Conservation (phyloP, 2,329 filamentous ascomycete genomes). For the Trichoderma sp. region DNA sequence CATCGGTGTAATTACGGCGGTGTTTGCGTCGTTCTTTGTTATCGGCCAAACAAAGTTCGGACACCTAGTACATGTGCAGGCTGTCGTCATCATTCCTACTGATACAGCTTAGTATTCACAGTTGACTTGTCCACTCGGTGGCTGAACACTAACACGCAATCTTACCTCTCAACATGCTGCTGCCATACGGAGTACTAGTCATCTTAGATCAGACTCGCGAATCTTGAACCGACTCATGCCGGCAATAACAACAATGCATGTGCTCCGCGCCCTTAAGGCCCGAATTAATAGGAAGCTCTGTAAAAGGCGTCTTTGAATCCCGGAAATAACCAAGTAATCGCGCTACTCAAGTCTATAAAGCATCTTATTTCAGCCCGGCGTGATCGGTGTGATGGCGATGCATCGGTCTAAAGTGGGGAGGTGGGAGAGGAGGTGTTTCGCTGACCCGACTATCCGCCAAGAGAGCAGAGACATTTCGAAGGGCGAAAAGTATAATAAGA, state of each 20-base stretch:
- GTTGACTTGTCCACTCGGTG: not conserved
- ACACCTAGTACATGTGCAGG: not conserved
- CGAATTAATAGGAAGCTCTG: not conserved
- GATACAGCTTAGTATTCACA: not conserved
- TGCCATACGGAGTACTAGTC: not conserved
- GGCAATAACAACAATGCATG: not conserved
- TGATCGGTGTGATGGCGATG: conserved; percentile 9
- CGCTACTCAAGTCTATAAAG: not conserved
- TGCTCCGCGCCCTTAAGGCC: not conserved
- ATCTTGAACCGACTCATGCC: not conserved
- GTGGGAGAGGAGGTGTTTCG: not conserved
- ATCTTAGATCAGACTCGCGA: not conserved
- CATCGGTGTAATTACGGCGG: not conserved
- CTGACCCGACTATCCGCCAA: conserved; percentile 19
- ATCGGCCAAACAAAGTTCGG: not conserved
- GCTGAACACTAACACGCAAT: not conserved
- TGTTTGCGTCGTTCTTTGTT: not conserved
- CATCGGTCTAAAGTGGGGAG: conserved; percentile 6
- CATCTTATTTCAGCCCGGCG: not conserved
- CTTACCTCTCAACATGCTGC: not conserved
- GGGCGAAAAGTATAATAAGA: not conserved
- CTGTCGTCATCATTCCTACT: not conserved
- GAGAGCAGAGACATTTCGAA: not conserved
- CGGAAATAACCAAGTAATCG: not conserved
- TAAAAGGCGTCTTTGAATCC: not conserved